Percentiles rank a stretch among this genome's conserved stretches.
These are phyloP conservation scores for Corchorus olitorius DNA, from an alignment of 345 rosid genomes.

Conservation along the genomic window DNA sequence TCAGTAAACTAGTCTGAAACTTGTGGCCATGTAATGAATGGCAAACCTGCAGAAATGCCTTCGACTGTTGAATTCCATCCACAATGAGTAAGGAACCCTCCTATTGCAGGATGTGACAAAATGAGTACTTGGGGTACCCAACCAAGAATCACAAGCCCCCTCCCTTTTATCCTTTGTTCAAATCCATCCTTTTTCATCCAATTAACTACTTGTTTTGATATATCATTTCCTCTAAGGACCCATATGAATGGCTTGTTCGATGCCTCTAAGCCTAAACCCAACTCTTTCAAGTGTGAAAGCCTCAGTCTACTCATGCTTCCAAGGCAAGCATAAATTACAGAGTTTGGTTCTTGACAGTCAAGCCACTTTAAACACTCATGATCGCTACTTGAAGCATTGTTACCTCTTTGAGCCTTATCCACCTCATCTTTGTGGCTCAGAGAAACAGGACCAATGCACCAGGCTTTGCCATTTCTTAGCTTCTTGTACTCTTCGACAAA, in stretches of 20 bases:
- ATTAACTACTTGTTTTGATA: slow-evolving; percentile 20
- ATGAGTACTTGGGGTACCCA: slow-evolving; percentile 64
- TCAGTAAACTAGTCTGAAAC: slow-evolving; percentile 41
- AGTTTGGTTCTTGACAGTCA: slow-evolving; percentile 30
- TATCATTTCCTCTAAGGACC: slow-evolving; percentile 41
- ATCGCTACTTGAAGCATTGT: slow-evolving; percentile 24
- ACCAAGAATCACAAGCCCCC: slow-evolving; percentile 49
- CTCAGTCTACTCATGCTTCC: slow-evolving; percentile 46
- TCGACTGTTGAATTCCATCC: slow-evolving; percentile 67
- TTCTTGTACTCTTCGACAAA: slow-evolving; percentile 38
- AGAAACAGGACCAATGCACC: slow-evolving; percentile 59
- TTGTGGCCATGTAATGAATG: slow-evolving; percentile 42
- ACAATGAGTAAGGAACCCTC: slow-evolving; percentile 64
- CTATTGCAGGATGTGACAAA: slow-evolving; percentile 44
- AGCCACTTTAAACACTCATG: slow-evolving; percentile 52
- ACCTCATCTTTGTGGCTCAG: slow-evolving; percentile 26
- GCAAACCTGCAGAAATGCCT: slow-evolving; percentile 43
- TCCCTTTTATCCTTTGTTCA: slow-evolving; percentile 38
- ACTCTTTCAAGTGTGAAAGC: slow-evolving; percentile 42
- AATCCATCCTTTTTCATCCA: slow-evolving; percentile 48
- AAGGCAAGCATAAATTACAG: slow-evolving; percentile 55
- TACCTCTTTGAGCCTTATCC: slow-evolving; percentile 46
- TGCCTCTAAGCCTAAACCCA: slow-evolving; percentile 53
- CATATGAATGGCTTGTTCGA: slow-evolving; percentile 52
- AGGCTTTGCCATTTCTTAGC: slow-evolving; percentile 34